Evolutionary conservation across 331 rosid genomes (phyloP), one percentile per base, ranked within the genome.

Genomic region (Pyrus hybrid): DNA sequence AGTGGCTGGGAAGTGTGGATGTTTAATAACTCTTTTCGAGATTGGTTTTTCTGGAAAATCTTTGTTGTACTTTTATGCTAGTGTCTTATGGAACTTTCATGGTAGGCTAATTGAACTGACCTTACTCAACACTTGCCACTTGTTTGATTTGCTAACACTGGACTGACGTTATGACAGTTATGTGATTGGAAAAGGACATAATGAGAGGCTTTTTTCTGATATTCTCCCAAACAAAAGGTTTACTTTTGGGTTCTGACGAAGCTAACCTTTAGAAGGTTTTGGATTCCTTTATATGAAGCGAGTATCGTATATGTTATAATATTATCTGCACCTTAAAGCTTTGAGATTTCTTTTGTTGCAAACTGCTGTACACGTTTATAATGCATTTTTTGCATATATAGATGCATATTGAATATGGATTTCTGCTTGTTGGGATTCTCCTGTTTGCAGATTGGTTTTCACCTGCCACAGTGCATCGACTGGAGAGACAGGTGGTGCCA

Each of bases 401-500:
- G 54, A 70, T 43, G 25, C 62, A 28, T 49, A 54, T 29, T 69
- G 30, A 63, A 54, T 49, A 25, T 71, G 68, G 30, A 71, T 72
- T 75, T 63, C 35, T 26, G 33, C 62, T 28, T 62, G 33, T 68
- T 67, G 65, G 65, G 60, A 66, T 74, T 80, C 76, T 80, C 51
- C 14, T 65, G 71, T 51, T 86, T 61, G 76, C 90, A 95, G 99
- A 92, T 86, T 95, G 99, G 99, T 95, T 95, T 85, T 92, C 99
- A 22, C 99, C 99, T 0, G 87, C 93, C 21, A 80, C 92, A 0
- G 97, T 95, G 78, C 96, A 95, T 84, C 84, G 97, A 67, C 85
- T 95, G 13, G 99, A 95, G 87, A 95, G 99, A 80, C 99, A 95
- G 80, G 99, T 88, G 74, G 99, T 95, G 84, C 99, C 99, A 0